phyloP scores from a whole-genome alignment of 805 yeast species.

The Kuraishia floccosa region DNA sequence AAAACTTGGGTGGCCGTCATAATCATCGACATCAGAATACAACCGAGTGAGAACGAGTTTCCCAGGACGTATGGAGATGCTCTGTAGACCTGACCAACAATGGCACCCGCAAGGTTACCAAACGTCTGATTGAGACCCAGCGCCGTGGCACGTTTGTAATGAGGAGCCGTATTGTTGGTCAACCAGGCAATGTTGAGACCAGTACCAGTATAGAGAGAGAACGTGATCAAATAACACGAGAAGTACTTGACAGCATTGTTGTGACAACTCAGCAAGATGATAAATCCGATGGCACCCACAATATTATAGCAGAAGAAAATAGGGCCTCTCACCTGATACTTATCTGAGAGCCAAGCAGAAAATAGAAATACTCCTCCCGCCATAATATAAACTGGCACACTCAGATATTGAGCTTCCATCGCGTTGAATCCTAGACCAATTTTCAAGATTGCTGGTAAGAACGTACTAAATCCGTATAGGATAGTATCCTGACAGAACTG shows the following conservation, averaged over 20 bases:
- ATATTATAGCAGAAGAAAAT: constrained; percentile 13
- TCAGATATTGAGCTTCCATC: constrained; percentile 24
- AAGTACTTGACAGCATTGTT: constrained; percentile 21
- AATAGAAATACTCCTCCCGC: constrained; percentile 17
- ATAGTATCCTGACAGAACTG: constrained; percentile 32
- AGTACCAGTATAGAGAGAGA: constrained; percentile 22
- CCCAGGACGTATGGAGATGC: constrained; percentile 26
- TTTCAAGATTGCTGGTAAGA: constrained; percentile 26
- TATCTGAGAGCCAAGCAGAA: constrained; percentile 16
- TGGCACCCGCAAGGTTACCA: constrained; percentile 33
- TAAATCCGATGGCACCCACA: constrained; percentile 18
- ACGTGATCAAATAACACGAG: constrained; percentile 23
- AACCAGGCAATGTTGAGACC: constrained; percentile 31
- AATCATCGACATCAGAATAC: too few relatives aligned
- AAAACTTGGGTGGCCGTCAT: too few relatives aligned
- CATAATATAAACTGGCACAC: constrained; percentile 25
- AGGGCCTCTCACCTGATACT: constrained; percentile 17
- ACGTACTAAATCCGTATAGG: constrained; percentile 29
- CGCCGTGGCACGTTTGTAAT: constrained; percentile 28
- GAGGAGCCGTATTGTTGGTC: constrained; percentile 28
- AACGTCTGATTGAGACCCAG: constrained; percentile 29
- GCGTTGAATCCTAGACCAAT: constrained; percentile 17
- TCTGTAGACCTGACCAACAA: constrained; percentile 31
- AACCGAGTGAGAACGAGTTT: constrained; percentile 27
- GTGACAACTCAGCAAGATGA: constrained; percentile 16